Evolutionary conservation across 176 grass and related monocot species (phyloP), one percentile per base, ranked within the genome.

Genomic region (Alloteropsis semialata): DNA sequence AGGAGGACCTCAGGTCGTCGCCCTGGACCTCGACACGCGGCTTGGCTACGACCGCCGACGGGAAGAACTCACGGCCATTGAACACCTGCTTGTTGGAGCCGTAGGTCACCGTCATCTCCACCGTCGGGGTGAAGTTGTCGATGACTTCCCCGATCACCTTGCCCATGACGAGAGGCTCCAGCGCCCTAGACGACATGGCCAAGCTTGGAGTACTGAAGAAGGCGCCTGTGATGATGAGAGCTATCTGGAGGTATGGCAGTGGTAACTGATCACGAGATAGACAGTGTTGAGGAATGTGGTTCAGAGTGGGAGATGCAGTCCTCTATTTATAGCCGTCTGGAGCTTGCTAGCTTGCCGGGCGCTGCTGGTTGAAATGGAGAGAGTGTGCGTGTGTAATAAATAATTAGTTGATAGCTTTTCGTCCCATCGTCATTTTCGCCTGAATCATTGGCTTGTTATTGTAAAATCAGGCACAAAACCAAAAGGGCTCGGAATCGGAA

Each of bases 81-180:
- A 85, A 99, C 65, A 99, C 91, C 84, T 88, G 87, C 69, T 93
- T 99, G 87, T 90, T 93, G 75, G 82, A 77, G 66, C 81, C 82
- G 89, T 99, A 99, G 56, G 73, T 93, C 65, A 84, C 91, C 43
- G 30, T 80, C 93, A 99, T 99, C 85, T 87, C 94, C 74, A 92
- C 83, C 18, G 76, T 89, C 44, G 96, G 96, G 76, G 27, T 90
- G 86, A 96, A 99, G 57, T 90, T 87, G 67, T 99, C 96, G 48
- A 99, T 79, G 69, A 99, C 96, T 50, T 99, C 96, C 53, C 96
- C 96, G 62, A 99, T 96, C 85, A 99, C 96, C 70, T 87, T 93
- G 15, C 96, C 93, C 10, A 95, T 85, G 16, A 92, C 24, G 39
- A 98, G 93, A 75, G 96, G 93, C 36, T 98, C 93, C 75, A 90